Base-by-base conservation (phyloP, 331 rosid species). In the Rosa hybrid region DNA sequence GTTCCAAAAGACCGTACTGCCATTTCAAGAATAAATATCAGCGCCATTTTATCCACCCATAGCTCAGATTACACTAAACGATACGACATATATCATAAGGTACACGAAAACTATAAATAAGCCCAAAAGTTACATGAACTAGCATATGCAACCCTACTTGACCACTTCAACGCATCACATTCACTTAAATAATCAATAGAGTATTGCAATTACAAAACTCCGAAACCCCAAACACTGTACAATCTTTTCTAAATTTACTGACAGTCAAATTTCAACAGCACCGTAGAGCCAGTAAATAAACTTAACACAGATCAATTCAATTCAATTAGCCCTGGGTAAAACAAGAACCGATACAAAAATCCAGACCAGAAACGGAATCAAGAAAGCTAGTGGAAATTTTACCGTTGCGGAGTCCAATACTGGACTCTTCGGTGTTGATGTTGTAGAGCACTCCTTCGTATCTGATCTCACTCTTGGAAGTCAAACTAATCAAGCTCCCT, bases 1-100 rank as follows among this genome's bases (percentile, higher is more conserved):
- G 98, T 92, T 82, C 98, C 98, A 80, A 91, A 94, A 30, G 97
- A 92, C 77, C 93, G 82, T 53, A 92, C 94, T 92, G 90, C 86
- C 78, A 44, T 68, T 78, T 67, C 74, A 51, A 79, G 1, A 23
- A 70, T 8, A 25, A 30, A 27, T 44, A 27, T 79, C 3, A 79
- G 51, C 41, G 49, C 34, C 74, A 49, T 18, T 6, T 1, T 23
- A 64, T 18, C 21, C 1, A 10, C 25, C 53, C 12, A 25, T 6
- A 46, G 23, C n/a, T 62, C 46, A 63, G 46, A 62, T 6, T 30
- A 38, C 45, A 5, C 60, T 62, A 5, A 8, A n/a, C 4, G 7
- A 60, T 5, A 4, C n/a, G 38, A n/a, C 1, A 34, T 5, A 46
- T 6, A 48, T 16, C 25, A 72, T 54, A 34, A 27, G 41, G 51